Conservation (phyloP, 306 rosid genomes). For the Astragalus membranaceus region DNA sequence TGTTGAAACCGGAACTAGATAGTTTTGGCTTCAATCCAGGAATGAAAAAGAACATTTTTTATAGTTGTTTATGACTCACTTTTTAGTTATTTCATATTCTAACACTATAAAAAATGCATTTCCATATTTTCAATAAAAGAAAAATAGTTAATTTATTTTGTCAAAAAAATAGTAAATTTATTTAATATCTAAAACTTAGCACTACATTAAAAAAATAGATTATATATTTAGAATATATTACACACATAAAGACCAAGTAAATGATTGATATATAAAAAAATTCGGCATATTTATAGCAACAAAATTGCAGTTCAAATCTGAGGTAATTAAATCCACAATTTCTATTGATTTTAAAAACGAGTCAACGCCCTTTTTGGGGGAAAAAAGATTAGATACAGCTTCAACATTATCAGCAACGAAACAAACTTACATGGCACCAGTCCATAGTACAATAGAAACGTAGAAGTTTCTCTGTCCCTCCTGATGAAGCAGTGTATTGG, state of each 20-base stretch:
- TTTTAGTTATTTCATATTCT: not conserved
- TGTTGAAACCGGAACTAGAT: not conserved
- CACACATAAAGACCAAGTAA: not conserved
- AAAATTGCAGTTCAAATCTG: constrained; percentile 9
- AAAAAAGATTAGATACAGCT: not conserved
- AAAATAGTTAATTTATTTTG: not conserved
- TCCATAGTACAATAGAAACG: constrained; percentile 59
- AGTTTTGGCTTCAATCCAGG: not conserved
- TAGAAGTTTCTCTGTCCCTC: constrained; percentile 72
- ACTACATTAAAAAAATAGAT: not conserved
- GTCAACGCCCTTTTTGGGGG: not conserved
- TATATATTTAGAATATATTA: not conserved
- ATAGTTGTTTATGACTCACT: not conserved
- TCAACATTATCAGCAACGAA: not conserved
- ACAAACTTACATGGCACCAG: constrained; percentile 67
- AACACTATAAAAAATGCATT: not conserved
- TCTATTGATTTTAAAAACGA: not conserved
- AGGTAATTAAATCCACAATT: not conserved
- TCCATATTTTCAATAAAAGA: not conserved
- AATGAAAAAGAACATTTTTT: not conserved
- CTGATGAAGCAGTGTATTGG: constrained; percentile 75
- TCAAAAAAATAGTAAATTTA: not conserved
- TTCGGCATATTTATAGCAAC: constrained; percentile 2
- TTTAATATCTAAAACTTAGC: not conserved
- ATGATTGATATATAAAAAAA: not conserved